Conservation (phyloP, 345 rosid genomes). For the Rhizophora mangle region DNA sequence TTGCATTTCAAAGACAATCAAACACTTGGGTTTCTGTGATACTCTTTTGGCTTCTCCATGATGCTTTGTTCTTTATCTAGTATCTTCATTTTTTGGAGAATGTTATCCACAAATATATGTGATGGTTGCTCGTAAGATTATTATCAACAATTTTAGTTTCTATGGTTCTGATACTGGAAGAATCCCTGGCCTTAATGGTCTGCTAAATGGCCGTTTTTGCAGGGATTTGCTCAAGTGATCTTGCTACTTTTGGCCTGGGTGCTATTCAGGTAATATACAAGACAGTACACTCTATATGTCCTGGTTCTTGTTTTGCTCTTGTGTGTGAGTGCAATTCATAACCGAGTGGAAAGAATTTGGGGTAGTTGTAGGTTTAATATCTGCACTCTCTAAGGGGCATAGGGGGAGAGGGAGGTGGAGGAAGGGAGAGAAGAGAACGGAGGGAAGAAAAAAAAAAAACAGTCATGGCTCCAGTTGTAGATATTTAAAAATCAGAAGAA, state of each 20-base stretch:
- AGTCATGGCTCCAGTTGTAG: not conserved
- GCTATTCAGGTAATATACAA: constrained; percentile 20
- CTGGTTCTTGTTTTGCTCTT: not conserved
- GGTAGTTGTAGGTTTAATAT: not conserved
- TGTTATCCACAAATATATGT: not conserved
- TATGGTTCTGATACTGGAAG: too few species aligned
- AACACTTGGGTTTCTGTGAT: not conserved
- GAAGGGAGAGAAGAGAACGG: too few species aligned
- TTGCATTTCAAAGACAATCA: not conserved
- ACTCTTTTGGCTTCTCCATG: too few species aligned
- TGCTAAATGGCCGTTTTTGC: not conserved
- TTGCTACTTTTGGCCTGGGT: constrained; percentile 28
- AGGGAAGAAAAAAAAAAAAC: not conserved
- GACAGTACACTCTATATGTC: not conserved
- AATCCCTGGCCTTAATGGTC: not conserved
- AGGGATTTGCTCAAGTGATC: constrained; percentile 26
- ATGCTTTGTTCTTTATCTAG: not conserved
- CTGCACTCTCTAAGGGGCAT: not conserved
- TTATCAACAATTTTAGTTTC: constrained; percentile 3
- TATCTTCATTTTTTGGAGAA: not conserved
- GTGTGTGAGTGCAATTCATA: not conserved
- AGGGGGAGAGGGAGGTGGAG: not conserved
- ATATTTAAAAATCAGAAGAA: not conserved
- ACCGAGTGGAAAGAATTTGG: constrained; percentile 2
- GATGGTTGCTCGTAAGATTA: not conserved